Conservation (phyloP, 306 rosid species). For the Carpinus viminea region DNA sequence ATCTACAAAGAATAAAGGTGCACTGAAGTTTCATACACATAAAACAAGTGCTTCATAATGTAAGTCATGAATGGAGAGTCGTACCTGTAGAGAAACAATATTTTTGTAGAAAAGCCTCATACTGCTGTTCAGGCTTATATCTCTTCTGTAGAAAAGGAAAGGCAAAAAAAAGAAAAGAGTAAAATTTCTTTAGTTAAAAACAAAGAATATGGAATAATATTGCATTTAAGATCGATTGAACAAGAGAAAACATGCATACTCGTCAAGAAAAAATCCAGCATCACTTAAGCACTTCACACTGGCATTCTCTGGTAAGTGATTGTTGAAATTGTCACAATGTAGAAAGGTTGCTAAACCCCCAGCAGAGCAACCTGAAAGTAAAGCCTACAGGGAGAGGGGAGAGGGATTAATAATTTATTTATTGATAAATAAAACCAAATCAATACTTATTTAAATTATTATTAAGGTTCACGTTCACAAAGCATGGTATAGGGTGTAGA, state of each 20-base stretch:
- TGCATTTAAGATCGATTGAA: conserved; percentile 4
- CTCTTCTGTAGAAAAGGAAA: conserved; percentile 51
- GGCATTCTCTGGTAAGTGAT: conserved; percentile 60
- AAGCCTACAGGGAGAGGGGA: conserved; percentile 53
- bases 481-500: too few relatives aligned
- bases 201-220: conserved; percentile 8
- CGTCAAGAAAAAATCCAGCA: conserved; percentile 94
- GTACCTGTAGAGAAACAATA: conserved; percentile 78
- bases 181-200: conserved; percentile 5
- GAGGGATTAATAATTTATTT: not conserved
- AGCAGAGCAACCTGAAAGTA: conserved; percentile 97
- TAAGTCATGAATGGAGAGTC: not conserved
- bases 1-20: too few relatives aligned
- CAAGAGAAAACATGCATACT: conserved; percentile 28
- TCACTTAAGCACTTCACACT: conserved; percentile 88
- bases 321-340: conserved; percentile 75
- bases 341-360: conserved; percentile 92
- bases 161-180: not conserved
- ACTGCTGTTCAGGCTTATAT: conserved; percentile 57
- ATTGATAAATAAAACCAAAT: too few relatives aligned
- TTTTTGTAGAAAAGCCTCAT: conserved; percentile 64
- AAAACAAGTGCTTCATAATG: not conserved
- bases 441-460: not conserved
- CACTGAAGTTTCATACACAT: not conserved
- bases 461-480: not conserved